Evolutionary conservation across 768 basidiomycete genomes (phyloP), one percentile per base, ranked within the genome.

Genomic region (Tulasnella sp.): DNA sequence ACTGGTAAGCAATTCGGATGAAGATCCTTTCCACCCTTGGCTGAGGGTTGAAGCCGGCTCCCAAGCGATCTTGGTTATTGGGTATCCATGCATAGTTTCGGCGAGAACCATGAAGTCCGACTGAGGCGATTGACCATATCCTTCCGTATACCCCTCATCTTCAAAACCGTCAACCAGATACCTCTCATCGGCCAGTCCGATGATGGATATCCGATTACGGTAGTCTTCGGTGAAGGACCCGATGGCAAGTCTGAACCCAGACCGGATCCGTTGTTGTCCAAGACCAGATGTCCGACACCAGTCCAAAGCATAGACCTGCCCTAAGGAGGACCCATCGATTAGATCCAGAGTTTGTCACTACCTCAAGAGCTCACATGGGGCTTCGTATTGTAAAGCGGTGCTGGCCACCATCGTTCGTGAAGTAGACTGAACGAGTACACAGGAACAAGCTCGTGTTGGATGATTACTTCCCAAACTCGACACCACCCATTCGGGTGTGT

Each of bases 1-100:
- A 7, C 95, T 97, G 14, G 97, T 97, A 11, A 99, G 85, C 68
- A 97, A 84, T 83, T 99, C 97, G 68, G 92, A 86, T 9, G 86
- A 83, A 4, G 87, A 86, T 34, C 54, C 80, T 82, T 91, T 93
- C 82, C 90, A 89, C 7, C 88, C 85, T 92, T 93, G 93, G 58
- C 85, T 82, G 81, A 89, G 88, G 64, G 85, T 87, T 38, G 86
- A 84, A 29, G 92, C 86, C 36, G 97, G 97, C 79, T 97, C 95
- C 93, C 96, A 99, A 80, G 92, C 94, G 69, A 98, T 83, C 82
- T 90, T 92, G 17, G 96, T 98, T 12, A 94, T 93, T 22, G 97
- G 97, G 84, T 97, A 98, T 67, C 93, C 91, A 79, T 97, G 93
- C 78, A 89, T 88, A 1, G 91, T 89, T 79, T 93, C 90, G 77